Conservation (phyloP, 2,329 filamentous ascomycete species). For the Calonectria naviculata region DNA sequence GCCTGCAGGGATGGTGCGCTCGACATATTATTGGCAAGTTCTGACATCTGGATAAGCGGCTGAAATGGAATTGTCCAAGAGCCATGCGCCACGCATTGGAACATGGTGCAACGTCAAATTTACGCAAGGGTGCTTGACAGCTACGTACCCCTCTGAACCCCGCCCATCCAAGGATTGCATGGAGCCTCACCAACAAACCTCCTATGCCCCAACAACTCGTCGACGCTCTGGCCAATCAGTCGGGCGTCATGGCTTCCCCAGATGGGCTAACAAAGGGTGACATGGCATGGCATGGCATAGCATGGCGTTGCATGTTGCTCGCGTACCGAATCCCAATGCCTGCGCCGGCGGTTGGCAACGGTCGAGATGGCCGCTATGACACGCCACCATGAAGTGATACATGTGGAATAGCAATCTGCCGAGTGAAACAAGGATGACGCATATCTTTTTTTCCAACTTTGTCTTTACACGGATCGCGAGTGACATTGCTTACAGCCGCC, state of each 20-base stretch:
- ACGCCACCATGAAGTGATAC: slow-evolving; percentile 26
- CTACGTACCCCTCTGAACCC: slow-evolving; percentile 13
- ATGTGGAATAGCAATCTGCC: slow-evolving; percentile 2
- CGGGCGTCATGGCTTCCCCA: background rate
- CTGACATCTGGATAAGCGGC: background rate
- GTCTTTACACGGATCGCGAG: background rate
- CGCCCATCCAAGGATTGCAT: slow-evolving; percentile 15
- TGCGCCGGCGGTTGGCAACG: background rate
- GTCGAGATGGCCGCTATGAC: slow-evolving; percentile 23
- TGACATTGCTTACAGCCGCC: background rate
- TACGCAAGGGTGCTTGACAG: background rate
- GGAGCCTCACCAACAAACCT: slow-evolving; percentile 24
- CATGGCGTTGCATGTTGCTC: slow-evolving; percentile 11
- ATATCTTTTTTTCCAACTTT: slow-evolving; percentile 4
- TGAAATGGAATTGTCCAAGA: slow-evolving; percentile 10
- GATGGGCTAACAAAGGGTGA: slow-evolving; percentile 1
- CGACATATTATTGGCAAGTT: slow-evolving; percentile 4
- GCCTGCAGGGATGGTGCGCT: background rate
- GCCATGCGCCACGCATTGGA: slow-evolving; percentile 15
- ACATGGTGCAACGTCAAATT: slow-evolving; percentile 7
- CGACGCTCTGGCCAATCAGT: slow-evolving; percentile 2
- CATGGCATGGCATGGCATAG: background rate
- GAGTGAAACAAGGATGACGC: slow-evolving; percentile 36
- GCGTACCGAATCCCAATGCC: background rate
- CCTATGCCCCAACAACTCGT: slow-evolving; percentile 24